phyloP scores from a whole-genome alignment of 176 grass and related monocot genomes.

The Avena eriantha region DNA sequence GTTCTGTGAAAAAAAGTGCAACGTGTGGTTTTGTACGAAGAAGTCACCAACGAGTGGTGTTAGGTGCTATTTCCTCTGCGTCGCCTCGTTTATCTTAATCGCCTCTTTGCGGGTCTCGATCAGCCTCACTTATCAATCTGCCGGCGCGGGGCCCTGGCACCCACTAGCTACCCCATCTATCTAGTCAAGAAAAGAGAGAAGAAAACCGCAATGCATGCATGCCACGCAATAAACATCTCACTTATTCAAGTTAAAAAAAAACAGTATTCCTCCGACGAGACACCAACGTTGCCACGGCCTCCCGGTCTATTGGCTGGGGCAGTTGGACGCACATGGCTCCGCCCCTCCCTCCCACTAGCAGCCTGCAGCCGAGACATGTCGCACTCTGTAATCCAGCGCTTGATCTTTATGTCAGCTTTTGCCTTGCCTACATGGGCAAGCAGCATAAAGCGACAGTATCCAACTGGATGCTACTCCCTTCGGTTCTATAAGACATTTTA shows the following conservation, averaged over 20 bases:
- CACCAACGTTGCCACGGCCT: conserved; percentile 6
- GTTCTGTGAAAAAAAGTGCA: too few species aligned
- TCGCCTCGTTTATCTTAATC: not conserved
- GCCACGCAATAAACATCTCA: not conserved
- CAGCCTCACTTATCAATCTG: not conserved
- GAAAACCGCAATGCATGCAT: too few species aligned
- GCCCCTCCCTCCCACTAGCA: not conserved
- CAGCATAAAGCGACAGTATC: not conserved
- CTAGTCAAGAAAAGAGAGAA: not conserved
- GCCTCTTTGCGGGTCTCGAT: not conserved
- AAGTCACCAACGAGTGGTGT: too few species aligned
- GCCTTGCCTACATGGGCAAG: not conserved
- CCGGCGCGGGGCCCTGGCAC: not conserved
- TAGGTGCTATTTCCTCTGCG: too few species aligned
- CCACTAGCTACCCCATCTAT: not conserved
- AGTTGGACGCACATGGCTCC: conserved; percentile 41
- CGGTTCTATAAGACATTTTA: too few species aligned
- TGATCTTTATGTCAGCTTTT: not conserved
- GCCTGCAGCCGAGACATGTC: not conserved
- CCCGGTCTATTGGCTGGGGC: not conserved
- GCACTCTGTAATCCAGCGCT: not conserved
- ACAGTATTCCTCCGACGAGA: not conserved
- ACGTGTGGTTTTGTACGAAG: too few species aligned
- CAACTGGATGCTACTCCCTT: too few species aligned
- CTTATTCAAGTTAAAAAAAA: not conserved